phyloP scores from a whole-genome alignment of 345 rosid genomes.

The Pistacia vera region DNA sequence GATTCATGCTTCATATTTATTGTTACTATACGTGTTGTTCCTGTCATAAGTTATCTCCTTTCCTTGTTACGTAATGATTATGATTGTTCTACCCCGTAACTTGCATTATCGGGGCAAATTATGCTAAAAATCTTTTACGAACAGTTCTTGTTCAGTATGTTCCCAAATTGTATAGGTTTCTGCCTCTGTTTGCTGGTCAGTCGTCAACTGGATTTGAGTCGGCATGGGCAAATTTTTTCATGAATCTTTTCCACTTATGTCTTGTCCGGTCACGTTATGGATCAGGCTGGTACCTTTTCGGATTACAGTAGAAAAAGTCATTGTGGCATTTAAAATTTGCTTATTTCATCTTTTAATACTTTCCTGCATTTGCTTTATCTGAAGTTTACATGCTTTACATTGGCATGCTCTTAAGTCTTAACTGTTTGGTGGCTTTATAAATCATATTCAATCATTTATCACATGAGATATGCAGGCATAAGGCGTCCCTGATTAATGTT shows the following conservation, averaged over 20 bases:
- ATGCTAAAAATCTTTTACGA: constrained; percentile 49
- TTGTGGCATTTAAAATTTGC: background rate
- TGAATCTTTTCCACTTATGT: constrained; percentile 35
- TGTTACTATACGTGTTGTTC: background rate
- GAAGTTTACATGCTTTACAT: background rate
- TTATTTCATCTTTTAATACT: background rate
- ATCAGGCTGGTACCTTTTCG: constrained; percentile 87
- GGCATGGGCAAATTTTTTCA: constrained; percentile 3
- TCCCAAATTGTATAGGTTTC: constrained; percentile 72
- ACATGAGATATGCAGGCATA: background rate
- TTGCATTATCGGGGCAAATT: constrained; percentile 64
- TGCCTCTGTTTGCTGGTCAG: constrained; percentile 76
- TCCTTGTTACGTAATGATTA: constrained; percentile 46
- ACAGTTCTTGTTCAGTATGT: constrained; percentile 66
- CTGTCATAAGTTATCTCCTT: background rate
- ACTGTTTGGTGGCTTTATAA: background rate
- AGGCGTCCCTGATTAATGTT: background rate
- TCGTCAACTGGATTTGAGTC: constrained; percentile 89
- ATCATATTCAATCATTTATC: background rate
- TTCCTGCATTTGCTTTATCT: background rate
- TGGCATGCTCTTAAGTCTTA: background rate
- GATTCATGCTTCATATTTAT: constrained; percentile 10
- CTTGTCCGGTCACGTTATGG: constrained; percentile 30
- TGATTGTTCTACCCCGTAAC: constrained; percentile 43
- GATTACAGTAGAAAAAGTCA: constrained; percentile 55